phyloP scores from a whole-genome alignment of 208 protist species.

The Trypanosoma theileri region DNA sequence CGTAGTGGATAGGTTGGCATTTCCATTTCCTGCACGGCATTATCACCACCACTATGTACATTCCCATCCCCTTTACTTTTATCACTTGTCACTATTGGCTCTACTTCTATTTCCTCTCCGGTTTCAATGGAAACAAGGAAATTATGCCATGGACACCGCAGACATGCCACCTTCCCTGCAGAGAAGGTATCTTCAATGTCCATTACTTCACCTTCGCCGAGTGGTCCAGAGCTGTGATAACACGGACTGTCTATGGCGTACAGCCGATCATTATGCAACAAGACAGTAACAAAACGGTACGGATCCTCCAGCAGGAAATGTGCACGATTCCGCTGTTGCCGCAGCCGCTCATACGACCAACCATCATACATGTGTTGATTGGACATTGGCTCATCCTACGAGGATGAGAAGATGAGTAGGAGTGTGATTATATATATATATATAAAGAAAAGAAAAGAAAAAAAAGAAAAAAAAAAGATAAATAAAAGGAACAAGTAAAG shows the following conservation, averaged over 20 bases:
- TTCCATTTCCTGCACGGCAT: too few species aligned
- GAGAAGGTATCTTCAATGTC: slow-evolving; percentile 66
- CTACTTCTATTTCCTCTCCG: slow-evolving; percentile 56
- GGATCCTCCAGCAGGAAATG: slow-evolving; percentile 85
- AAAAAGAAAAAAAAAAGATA: background rate
- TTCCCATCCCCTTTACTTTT: background rate
- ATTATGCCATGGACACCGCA: slow-evolving; percentile 82
- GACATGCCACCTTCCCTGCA: slow-evolving; percentile 44
- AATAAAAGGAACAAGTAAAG: too few species aligned
- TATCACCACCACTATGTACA: background rate
- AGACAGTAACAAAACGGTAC: slow-evolving; percentile 79
- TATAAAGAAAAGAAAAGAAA: background rate
- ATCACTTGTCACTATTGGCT: slow-evolving; percentile 1
- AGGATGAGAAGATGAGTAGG: slow-evolving; percentile 18
- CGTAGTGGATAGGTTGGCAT: slow-evolving; percentile 41
- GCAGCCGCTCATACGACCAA: slow-evolving; percentile 76
- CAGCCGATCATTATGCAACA: slow-evolving; percentile 55
- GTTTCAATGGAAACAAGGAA: slow-evolving; percentile 78
- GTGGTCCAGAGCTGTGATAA: slow-evolving; percentile 78
- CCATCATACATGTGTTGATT: slow-evolving; percentile 69
- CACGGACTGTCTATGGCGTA: slow-evolving; percentile 84
- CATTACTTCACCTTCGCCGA: slow-evolving; percentile 79
- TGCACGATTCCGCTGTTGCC: slow-evolving; percentile 65
- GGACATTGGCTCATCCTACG: background rate
- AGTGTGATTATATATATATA: slow-evolving; percentile 9